Percentiles rank a stretch among this genome's conserved stretches.
Conservation (phyloP, 2,329 filamentous ascomycete genomes). For the Daldinia sp. region DNA sequence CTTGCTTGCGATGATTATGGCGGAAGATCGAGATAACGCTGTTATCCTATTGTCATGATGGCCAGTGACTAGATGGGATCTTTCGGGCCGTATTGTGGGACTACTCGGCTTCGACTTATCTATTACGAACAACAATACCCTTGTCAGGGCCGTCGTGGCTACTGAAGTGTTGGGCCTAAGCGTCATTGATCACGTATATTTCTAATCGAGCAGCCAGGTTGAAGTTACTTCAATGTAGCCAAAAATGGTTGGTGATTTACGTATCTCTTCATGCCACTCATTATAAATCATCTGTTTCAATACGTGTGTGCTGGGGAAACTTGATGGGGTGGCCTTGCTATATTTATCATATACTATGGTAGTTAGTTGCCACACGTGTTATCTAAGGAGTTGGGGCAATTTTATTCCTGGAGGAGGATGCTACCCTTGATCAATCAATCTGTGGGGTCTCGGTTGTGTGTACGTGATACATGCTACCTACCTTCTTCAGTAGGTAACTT, state of each 20-base stretch:
- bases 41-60: not conserved
- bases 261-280: conserved; percentile 11
- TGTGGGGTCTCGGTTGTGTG: conserved; percentile 20
- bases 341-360: conserved; percentile 15
- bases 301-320: conserved; percentile 3
- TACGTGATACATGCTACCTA: conserved; percentile 35
- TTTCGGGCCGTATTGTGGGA: not conserved
- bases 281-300: conserved; percentile 2
- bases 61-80: not conserved
- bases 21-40: not conserved
- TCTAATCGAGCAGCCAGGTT: conserved; percentile 6
- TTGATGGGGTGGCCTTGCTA: conserved; percentile 3
- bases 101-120: not conserved
- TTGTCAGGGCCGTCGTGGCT: not conserved
- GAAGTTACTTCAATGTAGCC: conserved; percentile 7
- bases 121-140: conserved; percentile 1
- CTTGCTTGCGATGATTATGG: not conserved
- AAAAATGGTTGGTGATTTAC: conserved; percentile 14
- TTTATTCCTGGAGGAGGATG: conserved; percentile 15
- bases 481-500: conserved; percentile 37
- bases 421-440: conserved; percentile 19
- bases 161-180: not conserved
- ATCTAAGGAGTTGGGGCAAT: conserved; percentile 2
- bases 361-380: conserved; percentile 10
- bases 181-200: not conserved